These are phyloP conservation scores for Paramyrothecium sp. DNA, from an alignment of 2,329 filamentous ascomycete species.

Conservation along the genomic window DNA sequence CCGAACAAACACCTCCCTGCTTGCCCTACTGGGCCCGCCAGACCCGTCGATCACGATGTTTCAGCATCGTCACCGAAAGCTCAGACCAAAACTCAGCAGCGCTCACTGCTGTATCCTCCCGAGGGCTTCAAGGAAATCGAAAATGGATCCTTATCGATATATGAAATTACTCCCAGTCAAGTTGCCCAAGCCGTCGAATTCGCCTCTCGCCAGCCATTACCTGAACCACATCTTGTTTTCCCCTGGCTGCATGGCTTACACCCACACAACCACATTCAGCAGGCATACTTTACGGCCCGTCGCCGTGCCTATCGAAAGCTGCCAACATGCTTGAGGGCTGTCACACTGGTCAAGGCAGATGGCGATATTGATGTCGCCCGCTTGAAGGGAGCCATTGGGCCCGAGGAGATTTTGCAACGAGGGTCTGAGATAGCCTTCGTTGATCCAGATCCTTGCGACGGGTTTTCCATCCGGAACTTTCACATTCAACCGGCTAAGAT, in stretches of 20 bases:
- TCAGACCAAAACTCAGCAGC: slow-evolving; percentile 51
- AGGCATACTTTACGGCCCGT: slow-evolving; percentile 82
- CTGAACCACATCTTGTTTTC: slow-evolving; percentile 83
- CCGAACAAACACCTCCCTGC: slow-evolving; percentile 91
- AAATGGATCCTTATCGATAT: slow-evolving; percentile 60
- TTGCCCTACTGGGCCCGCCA: slow-evolving; percentile 75
- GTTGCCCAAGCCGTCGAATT: slow-evolving; percentile 75
- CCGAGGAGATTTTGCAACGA: slow-evolving; percentile 72
- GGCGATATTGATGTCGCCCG: slow-evolving; percentile 72
- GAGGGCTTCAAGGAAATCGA: slow-evolving; percentile 54
- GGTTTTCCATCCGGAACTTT: slow-evolving; percentile 95
- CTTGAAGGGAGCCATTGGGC: slow-evolving; percentile 82
- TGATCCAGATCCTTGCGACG: slow-evolving; percentile 81
- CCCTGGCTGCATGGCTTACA: slow-evolving; percentile 96
- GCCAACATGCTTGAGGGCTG: slow-evolving; percentile 68
- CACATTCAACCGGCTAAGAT: slow-evolving; percentile 92
- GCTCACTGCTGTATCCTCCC: slow-evolving; percentile 75
- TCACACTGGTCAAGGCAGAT: slow-evolving; percentile 87
- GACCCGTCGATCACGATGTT: slow-evolving; percentile 53
- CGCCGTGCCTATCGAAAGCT: slow-evolving; percentile 71
- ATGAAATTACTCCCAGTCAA: slow-evolving; percentile 67
- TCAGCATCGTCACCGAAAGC: slow-evolving; percentile 66
- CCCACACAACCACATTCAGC: slow-evolving; percentile 82
- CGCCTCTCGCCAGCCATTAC: slow-evolving; percentile 74
- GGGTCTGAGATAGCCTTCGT: slow-evolving; percentile 61